A percentile compares a stretch with the other conserved stretches of the same genome.
Conservation (phyloP, 2,329 filamentous ascomycete genomes). For the Magnaporthiopsis rhizophila region DNA sequence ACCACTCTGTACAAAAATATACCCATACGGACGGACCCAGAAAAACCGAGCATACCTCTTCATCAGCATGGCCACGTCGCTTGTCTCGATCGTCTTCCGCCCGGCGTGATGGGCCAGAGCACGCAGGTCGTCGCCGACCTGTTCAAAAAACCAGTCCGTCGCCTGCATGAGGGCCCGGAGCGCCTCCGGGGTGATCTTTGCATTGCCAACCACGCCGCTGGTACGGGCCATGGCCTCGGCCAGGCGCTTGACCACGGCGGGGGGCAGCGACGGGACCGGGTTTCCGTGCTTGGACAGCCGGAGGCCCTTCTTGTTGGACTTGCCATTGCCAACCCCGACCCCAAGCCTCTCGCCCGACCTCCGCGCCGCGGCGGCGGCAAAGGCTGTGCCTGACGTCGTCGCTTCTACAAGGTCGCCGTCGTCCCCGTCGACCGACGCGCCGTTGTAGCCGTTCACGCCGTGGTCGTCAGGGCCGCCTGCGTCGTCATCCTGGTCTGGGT, state of each 20-base stretch:
- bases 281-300: conserved; percentile 65
- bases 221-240: conserved; percentile 64
- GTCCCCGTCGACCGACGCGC: conserved; percentile 11
- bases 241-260: conserved; percentile 64
- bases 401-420: background rate
- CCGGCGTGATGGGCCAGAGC: conserved; percentile 76
- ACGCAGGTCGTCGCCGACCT: conserved; percentile 69
- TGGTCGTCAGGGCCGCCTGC: conserved; percentile 16
- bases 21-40: conserved; percentile 8
- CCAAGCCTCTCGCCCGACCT: background rate
- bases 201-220: conserved; percentile 50
- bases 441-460: conserved; percentile 17
- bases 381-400: background rate
- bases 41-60: conserved; percentile 53
- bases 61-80: conserved; percentile 75
- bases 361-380: background rate
- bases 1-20: background rate
- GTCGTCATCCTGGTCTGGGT: conserved; percentile 14
- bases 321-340: background rate
- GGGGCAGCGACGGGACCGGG: conserved; percentile 67
- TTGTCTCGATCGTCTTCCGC: conserved; percentile 78
- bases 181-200: conserved; percentile 65
- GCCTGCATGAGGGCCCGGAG: conserved; percentile 69
- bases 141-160: conserved; percentile 88
- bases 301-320: conserved; percentile 32